Percentiles rank a stretch among this genome's conserved stretches.
Conservation (phyloP, 495 filamentous ascomycete species). For the Xylaria cubensis region DNA sequence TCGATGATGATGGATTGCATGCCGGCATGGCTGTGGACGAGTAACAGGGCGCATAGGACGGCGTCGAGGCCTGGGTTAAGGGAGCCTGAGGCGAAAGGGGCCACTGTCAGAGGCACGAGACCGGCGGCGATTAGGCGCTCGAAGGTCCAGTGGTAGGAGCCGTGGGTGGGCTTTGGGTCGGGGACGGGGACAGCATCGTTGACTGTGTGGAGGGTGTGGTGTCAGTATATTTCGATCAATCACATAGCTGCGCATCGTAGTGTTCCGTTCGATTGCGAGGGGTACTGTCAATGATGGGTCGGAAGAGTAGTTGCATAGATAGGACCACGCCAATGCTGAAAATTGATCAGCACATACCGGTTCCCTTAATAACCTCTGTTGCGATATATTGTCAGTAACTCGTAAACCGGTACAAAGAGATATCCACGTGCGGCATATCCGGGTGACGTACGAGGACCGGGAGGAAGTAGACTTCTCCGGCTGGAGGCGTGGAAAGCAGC, state of each 20-base stretch:
- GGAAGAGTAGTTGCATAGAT: neutral
- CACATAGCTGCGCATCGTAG: neutral
- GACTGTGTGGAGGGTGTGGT: slow-evolving; percentile 51
- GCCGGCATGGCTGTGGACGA: slow-evolving; percentile 94
- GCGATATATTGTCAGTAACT: slow-evolving; percentile 23
- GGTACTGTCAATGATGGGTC: neutral
- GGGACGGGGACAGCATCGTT: slow-evolving; percentile 89
- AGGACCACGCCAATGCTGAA: neutral
- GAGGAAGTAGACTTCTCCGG: slow-evolving; percentile 70
- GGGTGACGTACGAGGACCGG: slow-evolving; percentile 66
- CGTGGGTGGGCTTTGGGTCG: slow-evolving; percentile 72
- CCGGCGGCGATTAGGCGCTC: slow-evolving; percentile 81
- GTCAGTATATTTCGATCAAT: neutral
- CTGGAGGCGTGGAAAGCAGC: slow-evolving; percentile 78
- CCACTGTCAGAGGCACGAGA: slow-evolving; percentile 84
- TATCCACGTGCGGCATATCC: slow-evolving; percentile 29
- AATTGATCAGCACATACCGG: slow-evolving; percentile 61
- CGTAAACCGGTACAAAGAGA: neutral
- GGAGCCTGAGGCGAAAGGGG: slow-evolving; percentile 89
- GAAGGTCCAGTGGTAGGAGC: slow-evolving; percentile 98
- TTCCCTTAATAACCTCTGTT: slow-evolving; percentile 77
- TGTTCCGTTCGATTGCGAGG: neutral
- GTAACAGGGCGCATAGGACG: slow-evolving; percentile 77
- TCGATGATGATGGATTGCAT: slow-evolving; percentile 90
- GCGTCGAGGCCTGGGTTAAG: slow-evolving; percentile 90